phyloP scores from a whole-genome alignment of 2,329 filamentous ascomycete genomes.

The Fusarium albidum region DNA sequence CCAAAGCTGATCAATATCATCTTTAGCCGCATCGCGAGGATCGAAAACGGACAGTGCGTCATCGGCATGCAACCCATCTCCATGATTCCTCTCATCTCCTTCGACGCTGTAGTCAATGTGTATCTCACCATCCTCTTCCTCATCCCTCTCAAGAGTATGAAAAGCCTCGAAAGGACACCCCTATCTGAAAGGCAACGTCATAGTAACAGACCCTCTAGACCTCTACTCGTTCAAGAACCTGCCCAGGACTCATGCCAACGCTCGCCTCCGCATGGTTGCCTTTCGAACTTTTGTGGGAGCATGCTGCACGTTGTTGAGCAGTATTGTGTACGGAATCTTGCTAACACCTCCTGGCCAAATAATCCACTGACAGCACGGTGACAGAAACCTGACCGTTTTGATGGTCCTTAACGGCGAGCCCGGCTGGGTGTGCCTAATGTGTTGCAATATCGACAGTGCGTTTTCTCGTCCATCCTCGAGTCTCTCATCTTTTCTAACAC shows the following conservation, averaged over 20 bases:
- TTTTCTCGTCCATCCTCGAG: conserved; percentile 17
- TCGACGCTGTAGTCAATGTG: conserved; percentile 68
- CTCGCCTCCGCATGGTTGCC: conserved; percentile 59
- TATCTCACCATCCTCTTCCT: conserved; percentile 71
- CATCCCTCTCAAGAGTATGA: conserved; percentile 63
- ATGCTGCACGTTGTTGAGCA: conserved; percentile 64
- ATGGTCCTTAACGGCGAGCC: conserved; percentile 68
- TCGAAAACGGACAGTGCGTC: conserved; percentile 63
- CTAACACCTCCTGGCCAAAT: neutral
- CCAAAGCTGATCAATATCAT: conserved; percentile 1
- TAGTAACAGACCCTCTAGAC: conserved; percentile 45
- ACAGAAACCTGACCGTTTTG: conserved; percentile 66
- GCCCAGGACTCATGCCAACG: conserved; percentile 49
- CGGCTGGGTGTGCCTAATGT: conserved; percentile 71
- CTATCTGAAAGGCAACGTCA: too few species aligned
- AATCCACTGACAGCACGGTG: conserved; percentile 11
- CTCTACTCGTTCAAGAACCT: conserved; percentile 63
- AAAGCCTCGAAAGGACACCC: too few species aligned
- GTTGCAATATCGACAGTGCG: conserved; percentile 70
- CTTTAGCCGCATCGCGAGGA: conserved; percentile 62
- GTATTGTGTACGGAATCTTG: conserved; percentile 57
- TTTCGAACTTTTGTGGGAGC: conserved; percentile 68
- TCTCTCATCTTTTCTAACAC: neutral
- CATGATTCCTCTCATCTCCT: conserved; percentile 68
- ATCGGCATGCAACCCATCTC: conserved; percentile 68